Evolutionary conservation across 2,329 filamentous ascomycete genomes (phyloP), one percentile per base, ranked within the genome.

Genomic region (Thermoascus crustaceus): DNA sequence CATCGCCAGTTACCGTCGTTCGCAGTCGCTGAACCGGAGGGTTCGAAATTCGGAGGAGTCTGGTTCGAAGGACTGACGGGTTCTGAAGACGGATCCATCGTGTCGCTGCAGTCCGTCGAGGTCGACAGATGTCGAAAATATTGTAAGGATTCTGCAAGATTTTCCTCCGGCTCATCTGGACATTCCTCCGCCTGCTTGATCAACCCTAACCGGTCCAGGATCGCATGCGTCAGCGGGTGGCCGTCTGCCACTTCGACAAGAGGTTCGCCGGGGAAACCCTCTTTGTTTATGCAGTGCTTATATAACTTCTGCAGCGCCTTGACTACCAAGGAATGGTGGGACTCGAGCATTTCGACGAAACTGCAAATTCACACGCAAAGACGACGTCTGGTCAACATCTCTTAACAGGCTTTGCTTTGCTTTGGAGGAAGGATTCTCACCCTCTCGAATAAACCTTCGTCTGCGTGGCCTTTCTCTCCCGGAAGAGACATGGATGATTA

Each of bases 321-420:
- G 26, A 66, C 58, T 4, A 63, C 60, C 6, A 64, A 42, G 4
- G 59, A 61, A 38, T 64, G 61, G 20, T 65, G 60, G 4, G 61
- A 64, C 41, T 65, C 60, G 20, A 66, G 55, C 59, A 66, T 64
- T 39, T 66, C 61, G 23, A 66, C 62, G 27, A 64, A 66, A 31
- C 62, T 66, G 32, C 7, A 39, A 13, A 22, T 34, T 19, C 8
- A 16, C n/a, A n/a, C n/a, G n/a, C n/a, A n/a, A 32, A 13, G 7
- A 20, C 4, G n/a, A 17, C 25, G 8, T 26, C 38, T 32, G 40
- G 42, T 38, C 11, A 36, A 35, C 27, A 24, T 22, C n/a, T 19
- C 10, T 21, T 7, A 6, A 36, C 10, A 11, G 7, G 25, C 26
- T 13, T 14, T 32, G 20, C 22, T 10, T 16, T 34, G 20, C 24